A percentile compares a stretch with the other conserved stretches of the same genome.
phyloP scores from a whole-genome alignment of 2,329 filamentous ascomycete species.

The Scedosporium apiospermum region DNA sequence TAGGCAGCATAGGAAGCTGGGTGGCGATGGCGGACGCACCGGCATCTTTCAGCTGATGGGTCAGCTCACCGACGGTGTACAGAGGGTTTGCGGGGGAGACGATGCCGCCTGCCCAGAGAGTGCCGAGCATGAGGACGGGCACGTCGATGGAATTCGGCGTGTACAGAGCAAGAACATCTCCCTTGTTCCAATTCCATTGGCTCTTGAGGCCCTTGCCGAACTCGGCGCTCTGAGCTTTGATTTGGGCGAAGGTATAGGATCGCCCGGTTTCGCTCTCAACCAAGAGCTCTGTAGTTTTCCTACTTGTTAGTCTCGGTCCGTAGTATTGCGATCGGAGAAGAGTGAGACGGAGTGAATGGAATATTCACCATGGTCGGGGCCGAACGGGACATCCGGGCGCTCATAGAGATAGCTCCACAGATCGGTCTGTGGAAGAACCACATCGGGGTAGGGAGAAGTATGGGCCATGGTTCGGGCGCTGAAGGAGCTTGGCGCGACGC shows the following conservation, averaged over 20 bases:
- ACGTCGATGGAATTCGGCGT: conserved; percentile 83
- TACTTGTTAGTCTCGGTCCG: not conserved
- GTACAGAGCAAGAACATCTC: conserved; percentile 75
- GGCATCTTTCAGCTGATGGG: conserved; percentile 74
- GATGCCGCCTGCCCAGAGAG: conserved; percentile 73
- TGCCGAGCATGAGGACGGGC: conserved; percentile 65
- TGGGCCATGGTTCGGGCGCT: conserved; percentile 52
- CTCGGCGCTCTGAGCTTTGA: conserved; percentile 55
- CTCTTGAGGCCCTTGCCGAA: conserved; percentile 75
- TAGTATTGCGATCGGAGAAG: not conserved
- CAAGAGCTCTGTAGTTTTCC: conserved; percentile 54
- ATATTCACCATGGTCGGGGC: conserved; percentile 61
- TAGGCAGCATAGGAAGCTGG: conserved; percentile 55
- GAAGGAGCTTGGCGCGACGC: not conserved
- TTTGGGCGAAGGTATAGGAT: conserved; percentile 60
- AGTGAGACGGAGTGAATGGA: not conserved
- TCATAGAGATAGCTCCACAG: conserved; percentile 75
- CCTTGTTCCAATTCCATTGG: conserved; percentile 68
- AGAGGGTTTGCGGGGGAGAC: conserved; percentile 73
- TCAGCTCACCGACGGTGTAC: conserved; percentile 76
- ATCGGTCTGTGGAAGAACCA: conserved; percentile 66
- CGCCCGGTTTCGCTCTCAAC: conserved; percentile 61
- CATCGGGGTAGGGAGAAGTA: conserved; percentile 51
- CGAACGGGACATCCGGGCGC: conserved; percentile 51
- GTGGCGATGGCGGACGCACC: conserved; percentile 68